Evolutionary conservation across 139 green algal species (phyloP), one percentile per base, ranked within the genome.

Genomic region (Asterochloris sp.): DNA sequence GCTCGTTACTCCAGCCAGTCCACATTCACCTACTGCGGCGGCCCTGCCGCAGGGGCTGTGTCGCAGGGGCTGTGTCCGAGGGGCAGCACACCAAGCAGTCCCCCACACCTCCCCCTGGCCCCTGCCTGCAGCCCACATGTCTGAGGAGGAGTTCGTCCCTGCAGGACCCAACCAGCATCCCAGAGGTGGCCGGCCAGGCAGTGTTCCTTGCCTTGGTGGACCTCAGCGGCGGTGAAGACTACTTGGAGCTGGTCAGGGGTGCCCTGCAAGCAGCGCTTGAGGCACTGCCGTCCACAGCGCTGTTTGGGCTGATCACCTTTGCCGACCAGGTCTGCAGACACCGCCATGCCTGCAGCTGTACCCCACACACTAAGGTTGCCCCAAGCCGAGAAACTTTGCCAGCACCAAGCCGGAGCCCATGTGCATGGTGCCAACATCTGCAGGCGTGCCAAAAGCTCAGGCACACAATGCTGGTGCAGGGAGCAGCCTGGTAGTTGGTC

Each of bases 251-350:
- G 74, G 90, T 89, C 62, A 89, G 87, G 38, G 89, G 85, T 67
- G 83, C 90, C 13, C 86, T 98, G 84, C 84, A 91, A 64, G 92
- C 93, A 15, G 92, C 91, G 13, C 83, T 98, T 74, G 94, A 98
- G 77, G 94, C 91, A 24, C 83, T 98, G 71, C 90, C 90, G 12
- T 83, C 92, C 11, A 62, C 73, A n/a, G 86, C 94, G 0, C 82
- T 91, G 24, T 94, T 96, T 82, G 91, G 89, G 14, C 87, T 96
- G 13, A 82, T 94, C 78, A 93, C 87, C 69, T 93, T 95, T 68
- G 88, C 85, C 9, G 66, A 91, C 76, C 83, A 88, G 86, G 92
- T 93, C 73, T 23, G 29, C 79, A 26, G 21, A 24, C 62, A 16
- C 24, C 13, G 27, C 54, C 28, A 47, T 10, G 14, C 64, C 28